Conservation (phyloP, 176 grass and related monocot species). For the Saccharum officinarum region DNA sequence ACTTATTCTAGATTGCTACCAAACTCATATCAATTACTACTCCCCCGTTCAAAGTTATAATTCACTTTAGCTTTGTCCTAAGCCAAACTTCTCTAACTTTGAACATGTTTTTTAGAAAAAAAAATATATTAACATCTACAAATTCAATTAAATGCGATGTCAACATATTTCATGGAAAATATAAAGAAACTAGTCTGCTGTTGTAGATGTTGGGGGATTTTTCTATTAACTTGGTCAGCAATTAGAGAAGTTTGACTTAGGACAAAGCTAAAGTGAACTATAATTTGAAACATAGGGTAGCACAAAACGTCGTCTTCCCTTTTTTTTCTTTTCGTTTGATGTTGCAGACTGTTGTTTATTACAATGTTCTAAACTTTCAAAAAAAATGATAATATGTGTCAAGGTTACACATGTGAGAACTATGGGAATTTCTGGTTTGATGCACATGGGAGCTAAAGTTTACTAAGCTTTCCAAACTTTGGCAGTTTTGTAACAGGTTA, state of each 20-base stretch:
- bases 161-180: background rate
- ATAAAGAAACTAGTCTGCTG: background rate
- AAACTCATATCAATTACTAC: background rate
- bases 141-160: background rate
- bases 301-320: background rate
- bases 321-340: background rate
- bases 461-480: background rate
- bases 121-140: background rate
- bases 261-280: background rate
- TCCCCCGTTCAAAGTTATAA: background rate
- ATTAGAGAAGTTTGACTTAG: background rate
- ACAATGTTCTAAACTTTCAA: background rate
- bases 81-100: background rate
- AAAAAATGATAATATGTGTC: background rate
- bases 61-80: background rate
- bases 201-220: background rate
- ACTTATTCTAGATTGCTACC: background rate
- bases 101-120: background rate
- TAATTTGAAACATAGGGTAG: background rate
- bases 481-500: background rate
- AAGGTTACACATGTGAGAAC: background rate
- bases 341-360: background rate
- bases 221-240: background rate
- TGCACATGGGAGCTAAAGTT: background rate
- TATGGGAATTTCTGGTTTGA: background rate